phyloP scores from a whole-genome alignment of 2,329 filamentous ascomycete species.

The Dactylellina haptotyla region DNA sequence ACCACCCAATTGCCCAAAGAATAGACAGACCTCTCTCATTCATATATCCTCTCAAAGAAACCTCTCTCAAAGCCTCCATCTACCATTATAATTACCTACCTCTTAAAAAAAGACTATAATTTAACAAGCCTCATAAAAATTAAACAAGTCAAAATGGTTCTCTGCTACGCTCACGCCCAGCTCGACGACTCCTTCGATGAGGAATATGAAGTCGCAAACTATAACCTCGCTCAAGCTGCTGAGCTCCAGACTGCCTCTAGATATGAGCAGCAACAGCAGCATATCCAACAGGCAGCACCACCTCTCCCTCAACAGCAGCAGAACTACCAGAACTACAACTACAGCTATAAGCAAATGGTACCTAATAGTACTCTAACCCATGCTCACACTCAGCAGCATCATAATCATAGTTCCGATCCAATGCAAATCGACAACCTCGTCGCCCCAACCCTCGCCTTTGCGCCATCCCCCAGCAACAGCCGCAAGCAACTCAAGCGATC shows the following conservation, averaged over 20 bases:
- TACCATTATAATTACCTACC: slow-evolving; percentile 10
- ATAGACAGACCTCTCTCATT: not conserved
- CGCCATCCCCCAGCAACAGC: slow-evolving; percentile 4
- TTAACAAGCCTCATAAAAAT: not conserved
- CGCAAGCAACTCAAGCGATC: slow-evolving; percentile 54
- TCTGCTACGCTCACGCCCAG: slow-evolving; percentile 53
- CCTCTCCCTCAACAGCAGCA: slow-evolving; percentile 33
- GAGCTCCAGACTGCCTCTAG: slow-evolving; percentile 46
- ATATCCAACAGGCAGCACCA: slow-evolving; percentile 6
- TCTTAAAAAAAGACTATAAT: slow-evolving; percentile 5
- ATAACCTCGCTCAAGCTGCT: slow-evolving; percentile 47
- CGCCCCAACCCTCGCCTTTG: slow-evolving; percentile 4
- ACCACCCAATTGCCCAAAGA: slow-evolving; percentile 3
- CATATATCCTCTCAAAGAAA: not conserved
- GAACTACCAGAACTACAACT: slow-evolving; percentile 28
- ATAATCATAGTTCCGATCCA: slow-evolving; percentile 45
- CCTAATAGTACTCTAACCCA: slow-evolving; percentile 47
- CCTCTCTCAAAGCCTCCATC: not conserved
- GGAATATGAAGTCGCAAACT: slow-evolving; percentile 53
- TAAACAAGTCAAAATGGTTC: slow-evolving; percentile 39
- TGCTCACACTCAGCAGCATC: slow-evolving; percentile 28
- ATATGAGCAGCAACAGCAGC: slow-evolving; percentile 13
- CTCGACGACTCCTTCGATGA: slow-evolving; percentile 54
- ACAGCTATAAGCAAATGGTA: slow-evolving; percentile 34
- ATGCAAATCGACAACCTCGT: slow-evolving; percentile 53